These are phyloP conservation scores for Sequoiadendron giganteum DNA, from an alignment of 75 land plant species.

Conservation along the genomic window DNA sequence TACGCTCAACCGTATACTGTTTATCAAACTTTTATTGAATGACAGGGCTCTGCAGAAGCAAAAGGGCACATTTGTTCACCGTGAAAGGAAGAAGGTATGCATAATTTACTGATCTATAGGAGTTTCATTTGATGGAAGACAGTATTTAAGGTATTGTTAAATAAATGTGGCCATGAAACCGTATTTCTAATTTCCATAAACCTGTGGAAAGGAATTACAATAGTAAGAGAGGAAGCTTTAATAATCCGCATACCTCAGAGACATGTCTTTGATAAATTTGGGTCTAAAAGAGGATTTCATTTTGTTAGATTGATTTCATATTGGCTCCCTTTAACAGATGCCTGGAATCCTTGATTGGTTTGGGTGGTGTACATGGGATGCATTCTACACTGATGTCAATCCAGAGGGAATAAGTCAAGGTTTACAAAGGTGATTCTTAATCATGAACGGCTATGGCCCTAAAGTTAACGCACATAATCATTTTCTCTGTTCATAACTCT, in stretches of 20 bases:
- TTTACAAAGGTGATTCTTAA: conserved; percentile 40
- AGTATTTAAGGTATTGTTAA: not conserved
- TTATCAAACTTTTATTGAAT: not conserved
- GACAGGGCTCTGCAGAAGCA: conserved; percentile 45
- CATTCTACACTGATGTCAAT: conserved; percentile 54
- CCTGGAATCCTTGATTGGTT: conserved; percentile 77
- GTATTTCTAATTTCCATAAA: no score
- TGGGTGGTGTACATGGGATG: conserved; percentile 91
- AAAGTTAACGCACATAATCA: not conserved
- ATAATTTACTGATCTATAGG: not conserved
- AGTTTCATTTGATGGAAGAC: not conserved
- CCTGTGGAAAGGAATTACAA: no score
- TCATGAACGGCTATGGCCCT: not conserved
- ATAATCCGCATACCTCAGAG: not conserved
- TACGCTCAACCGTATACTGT: not conserved
- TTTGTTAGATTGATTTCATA: not conserved
- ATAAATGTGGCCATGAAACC: no score
- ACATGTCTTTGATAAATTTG: not conserved
- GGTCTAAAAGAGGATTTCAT: not conserved
- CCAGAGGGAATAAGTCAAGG: conserved; percentile 61
- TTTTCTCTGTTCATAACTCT: not conserved
- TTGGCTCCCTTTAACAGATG: conserved; percentile 27
- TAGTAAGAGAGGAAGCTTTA: no score
- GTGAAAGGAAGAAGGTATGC: conserved; percentile 54
- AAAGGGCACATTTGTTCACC: conserved; percentile 36